Evolutionary conservation across 495 filamentous ascomycete species (phyloP).

Genomic region (Cetradonia linearis): DNA sequence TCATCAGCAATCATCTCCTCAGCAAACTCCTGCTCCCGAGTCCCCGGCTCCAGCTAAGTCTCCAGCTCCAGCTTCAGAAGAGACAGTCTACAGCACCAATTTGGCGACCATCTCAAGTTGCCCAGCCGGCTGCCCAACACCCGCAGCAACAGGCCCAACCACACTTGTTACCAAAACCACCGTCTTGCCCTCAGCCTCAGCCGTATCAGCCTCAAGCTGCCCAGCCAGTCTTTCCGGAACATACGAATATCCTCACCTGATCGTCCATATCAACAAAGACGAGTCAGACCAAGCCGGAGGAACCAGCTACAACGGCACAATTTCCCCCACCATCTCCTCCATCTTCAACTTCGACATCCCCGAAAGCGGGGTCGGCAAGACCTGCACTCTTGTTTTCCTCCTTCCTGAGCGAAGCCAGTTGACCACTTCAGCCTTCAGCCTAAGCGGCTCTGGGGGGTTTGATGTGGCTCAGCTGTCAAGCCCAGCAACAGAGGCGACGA

Average conservation of each 20-base stretch:
- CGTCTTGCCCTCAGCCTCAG: conserved; percentile 12
- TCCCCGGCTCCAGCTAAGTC: not conserved
- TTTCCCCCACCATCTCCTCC: conserved; percentile 45
- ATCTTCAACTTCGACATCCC: conserved; percentile 66
- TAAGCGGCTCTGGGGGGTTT: conserved; percentile 49
- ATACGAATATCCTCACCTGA: conserved; percentile 56
- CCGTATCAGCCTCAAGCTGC: conserved; percentile 12
- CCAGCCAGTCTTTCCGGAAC: conserved; percentile 36
- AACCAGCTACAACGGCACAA: conserved; percentile 44
- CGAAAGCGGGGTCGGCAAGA: conserved; percentile 40
- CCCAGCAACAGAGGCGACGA: conserved; percentile 36
- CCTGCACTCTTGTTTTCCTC: conserved; percentile 56
- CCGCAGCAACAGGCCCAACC: conserved; percentile 10
- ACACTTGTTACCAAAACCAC: conserved; percentile 18
- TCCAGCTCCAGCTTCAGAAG: conserved; percentile 1
- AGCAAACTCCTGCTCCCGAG: not conserved
- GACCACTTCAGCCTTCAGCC: conserved; percentile 44
- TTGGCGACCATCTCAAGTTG: conserved; percentile 8
- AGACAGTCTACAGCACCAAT: not conserved
- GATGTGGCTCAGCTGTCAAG: conserved; percentile 40
- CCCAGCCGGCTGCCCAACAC: conserved; percentile 2
- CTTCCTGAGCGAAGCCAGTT: conserved; percentile 46
- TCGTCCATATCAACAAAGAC: conserved; percentile 52
- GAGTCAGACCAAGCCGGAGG: conserved; percentile 40
- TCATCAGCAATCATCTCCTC: not conserved